Conservation (phyloP, 2,329 filamentous ascomycete genomes). For the Talaromyces sp. region DNA sequence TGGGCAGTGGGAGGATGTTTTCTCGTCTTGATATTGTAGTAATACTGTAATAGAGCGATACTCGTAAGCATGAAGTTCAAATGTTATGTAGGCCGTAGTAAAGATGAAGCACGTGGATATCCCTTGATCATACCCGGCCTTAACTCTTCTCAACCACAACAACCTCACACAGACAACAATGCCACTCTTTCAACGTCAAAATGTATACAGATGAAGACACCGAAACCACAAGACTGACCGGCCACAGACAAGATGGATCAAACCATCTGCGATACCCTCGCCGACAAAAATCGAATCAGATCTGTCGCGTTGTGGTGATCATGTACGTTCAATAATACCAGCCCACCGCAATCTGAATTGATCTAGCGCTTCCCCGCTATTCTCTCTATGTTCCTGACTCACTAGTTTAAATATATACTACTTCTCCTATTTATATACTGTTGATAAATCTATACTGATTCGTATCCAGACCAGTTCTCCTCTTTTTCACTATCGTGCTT, state of each 20-base stretch:
- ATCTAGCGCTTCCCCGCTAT: not conserved
- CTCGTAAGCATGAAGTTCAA: not conserved
- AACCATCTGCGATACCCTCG: not conserved
- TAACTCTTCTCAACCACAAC: not conserved
- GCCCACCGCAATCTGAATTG: not conserved
- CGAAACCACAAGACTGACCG: not conserved
- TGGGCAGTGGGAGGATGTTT: not conserved
- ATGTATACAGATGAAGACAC: not conserved
- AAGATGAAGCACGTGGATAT: not conserved
- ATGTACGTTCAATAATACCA: constrained; percentile 14
- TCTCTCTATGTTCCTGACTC: not conserved
- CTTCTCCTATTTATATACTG: not conserved
- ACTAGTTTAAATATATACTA: constrained; percentile 11
- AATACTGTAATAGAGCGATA: not conserved
- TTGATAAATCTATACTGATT: not conserved
- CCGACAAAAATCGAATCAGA: not conserved
- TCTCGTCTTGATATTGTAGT: not conserved
- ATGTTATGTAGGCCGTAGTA: not conserved
- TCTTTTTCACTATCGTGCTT: constrained; percentile 14
- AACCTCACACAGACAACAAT: not conserved
- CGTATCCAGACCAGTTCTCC: constrained; percentile 1
- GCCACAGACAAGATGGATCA: not conserved
- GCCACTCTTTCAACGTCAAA: not conserved
- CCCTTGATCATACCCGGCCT: not conserved
- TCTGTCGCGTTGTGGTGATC: constrained; percentile 10